These are phyloP conservation scores for Hygrophorus russula DNA, from an alignment of 768 basidiomycete species.

Conservation along the genomic window DNA sequence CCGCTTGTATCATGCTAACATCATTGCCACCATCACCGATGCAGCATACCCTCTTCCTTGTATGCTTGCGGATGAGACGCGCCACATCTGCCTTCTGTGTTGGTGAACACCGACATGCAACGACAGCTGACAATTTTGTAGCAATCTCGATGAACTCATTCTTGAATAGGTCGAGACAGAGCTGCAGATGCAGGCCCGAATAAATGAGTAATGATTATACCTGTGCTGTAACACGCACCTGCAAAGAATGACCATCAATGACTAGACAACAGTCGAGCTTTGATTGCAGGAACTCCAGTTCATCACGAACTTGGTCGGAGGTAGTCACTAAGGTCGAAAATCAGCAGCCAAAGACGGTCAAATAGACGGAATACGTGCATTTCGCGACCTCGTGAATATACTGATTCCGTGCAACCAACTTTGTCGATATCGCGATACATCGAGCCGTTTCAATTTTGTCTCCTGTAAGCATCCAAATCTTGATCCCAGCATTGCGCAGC, in stretches of 20 bases:
- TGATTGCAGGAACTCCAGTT: conserved; percentile 87
- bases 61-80: conserved; percentile 78
- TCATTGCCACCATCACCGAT: conserved; percentile 99
- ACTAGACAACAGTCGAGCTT: conserved; percentile 97
- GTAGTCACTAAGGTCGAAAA: conserved; percentile 58
- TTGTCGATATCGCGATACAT: conserved; percentile 96
- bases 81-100: conserved; percentile 99
- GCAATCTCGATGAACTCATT: conserved; percentile 94
- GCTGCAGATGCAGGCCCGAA: conserved; percentile 30
- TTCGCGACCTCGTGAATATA: conserved; percentile 97
- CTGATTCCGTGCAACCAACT: conserved; percentile 90
- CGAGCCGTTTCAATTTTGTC: conserved; percentile 99
- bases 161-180: conserved; percentile 84
- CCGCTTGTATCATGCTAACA: conserved; percentile 99
- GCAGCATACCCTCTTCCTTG: conserved; percentile 94
- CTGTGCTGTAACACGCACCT: conserved; percentile 34
- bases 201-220: not conserved
- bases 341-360: conserved; percentile 1
- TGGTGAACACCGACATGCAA: conserved; percentile 96
- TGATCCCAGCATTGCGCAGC: conserved; percentile 90
- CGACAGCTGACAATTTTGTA: conserved; percentile 91
- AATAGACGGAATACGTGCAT: conserved; percentile 34
- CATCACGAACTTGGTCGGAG: conserved; percentile 68
- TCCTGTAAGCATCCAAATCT: conserved; percentile 99
- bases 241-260: conserved; percentile 94